phyloP scores from a whole-genome alignment of 169 alveolate species.

The Cyclospora cayetanensis region DNA sequence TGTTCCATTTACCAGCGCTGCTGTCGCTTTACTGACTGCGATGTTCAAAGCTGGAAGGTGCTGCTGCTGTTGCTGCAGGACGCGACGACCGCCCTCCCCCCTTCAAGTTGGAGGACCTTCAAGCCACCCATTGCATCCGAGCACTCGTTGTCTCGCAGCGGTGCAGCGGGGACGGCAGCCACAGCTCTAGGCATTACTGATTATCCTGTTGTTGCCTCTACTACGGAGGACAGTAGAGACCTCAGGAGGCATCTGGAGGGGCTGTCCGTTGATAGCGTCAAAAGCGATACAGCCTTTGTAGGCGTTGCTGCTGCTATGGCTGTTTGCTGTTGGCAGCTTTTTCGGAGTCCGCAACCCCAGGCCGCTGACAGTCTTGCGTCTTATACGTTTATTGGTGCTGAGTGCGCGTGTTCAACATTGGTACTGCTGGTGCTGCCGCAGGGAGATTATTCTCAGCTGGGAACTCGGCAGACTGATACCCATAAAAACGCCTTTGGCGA shows the following conservation, averaged over 20 bases:
- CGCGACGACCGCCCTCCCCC: slow-evolving; percentile 2
- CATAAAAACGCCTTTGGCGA: slow-evolving; percentile 7
- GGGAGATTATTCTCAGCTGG: neutral
- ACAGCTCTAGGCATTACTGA: neutral
- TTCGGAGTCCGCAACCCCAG: neutral
- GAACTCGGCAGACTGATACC: neutral
- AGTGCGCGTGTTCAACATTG: neutral
- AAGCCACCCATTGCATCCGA: slow-evolving; percentile 6
- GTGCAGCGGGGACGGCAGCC: slow-evolving; percentile 8
- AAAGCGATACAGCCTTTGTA: slow-evolving; percentile 4
- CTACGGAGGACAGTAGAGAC: neutral
- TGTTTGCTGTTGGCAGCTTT: neutral
- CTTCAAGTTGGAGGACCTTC: neutral
- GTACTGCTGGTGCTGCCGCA: slow-evolving; percentile 39
- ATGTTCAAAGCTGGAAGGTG: no score
- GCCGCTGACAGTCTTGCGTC: neutral
- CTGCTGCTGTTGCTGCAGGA: neutral
- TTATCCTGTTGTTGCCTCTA: neutral
- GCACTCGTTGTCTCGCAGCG: neutral
- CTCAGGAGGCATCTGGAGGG: slow-evolving; percentile 5
- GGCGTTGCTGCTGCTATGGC: neutral
- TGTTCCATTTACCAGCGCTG: neutral
- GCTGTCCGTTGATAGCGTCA: neutral
- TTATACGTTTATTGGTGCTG: neutral
- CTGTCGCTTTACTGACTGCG: neutral